These are phyloP conservation scores for Peronospora farinosa DNA, from an alignment of 352 stramenopile genomes.

Conservation along the genomic window DNA sequence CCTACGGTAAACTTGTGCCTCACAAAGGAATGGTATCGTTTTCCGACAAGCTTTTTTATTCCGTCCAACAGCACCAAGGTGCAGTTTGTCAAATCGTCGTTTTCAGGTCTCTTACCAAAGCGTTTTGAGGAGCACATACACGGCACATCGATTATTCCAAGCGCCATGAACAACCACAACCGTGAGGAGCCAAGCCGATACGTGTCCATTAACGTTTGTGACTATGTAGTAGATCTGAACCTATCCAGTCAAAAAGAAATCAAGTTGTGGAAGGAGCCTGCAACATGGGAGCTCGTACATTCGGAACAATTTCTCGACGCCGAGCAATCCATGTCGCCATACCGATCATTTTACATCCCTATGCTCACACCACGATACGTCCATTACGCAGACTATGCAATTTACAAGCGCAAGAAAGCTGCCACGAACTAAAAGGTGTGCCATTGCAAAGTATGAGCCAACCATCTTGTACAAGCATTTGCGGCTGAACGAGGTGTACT, in stretches of 20 bases:
- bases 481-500: too few species aligned
- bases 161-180: constrained; percentile 93
- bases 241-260: constrained; percentile 53
- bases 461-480: too few species aligned
- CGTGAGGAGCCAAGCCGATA: constrained; percentile 87
- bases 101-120: constrained; percentile 92
- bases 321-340: constrained; percentile 54
- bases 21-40: constrained; percentile 97
- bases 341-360: constrained; percentile 74
- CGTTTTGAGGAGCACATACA: constrained; percentile 74
- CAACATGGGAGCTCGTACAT: constrained; percentile 50
- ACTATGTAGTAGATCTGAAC: constrained; percentile 88
- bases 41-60: constrained; percentile 95
- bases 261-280: constrained; percentile 53
- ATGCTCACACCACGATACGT: constrained; percentile 50
- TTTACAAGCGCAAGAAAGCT: constrained; percentile 54
- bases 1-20: constrained; percentile 79
- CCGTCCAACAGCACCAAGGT: constrained; percentile 72
- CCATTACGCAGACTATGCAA: constrained; percentile 47
- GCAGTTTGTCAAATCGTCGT: constrained; percentile 90
- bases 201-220: constrained; percentile 63
- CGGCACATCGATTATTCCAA: constrained; percentile 54
- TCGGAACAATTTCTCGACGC: constrained; percentile 54
- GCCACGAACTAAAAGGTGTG: constrained; percentile 2
- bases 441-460: neutral